Evolutionary conservation across 2,329 filamentous ascomycete genomes (phyloP).

Genomic region (Ceratocystis harringtonii): DNA sequence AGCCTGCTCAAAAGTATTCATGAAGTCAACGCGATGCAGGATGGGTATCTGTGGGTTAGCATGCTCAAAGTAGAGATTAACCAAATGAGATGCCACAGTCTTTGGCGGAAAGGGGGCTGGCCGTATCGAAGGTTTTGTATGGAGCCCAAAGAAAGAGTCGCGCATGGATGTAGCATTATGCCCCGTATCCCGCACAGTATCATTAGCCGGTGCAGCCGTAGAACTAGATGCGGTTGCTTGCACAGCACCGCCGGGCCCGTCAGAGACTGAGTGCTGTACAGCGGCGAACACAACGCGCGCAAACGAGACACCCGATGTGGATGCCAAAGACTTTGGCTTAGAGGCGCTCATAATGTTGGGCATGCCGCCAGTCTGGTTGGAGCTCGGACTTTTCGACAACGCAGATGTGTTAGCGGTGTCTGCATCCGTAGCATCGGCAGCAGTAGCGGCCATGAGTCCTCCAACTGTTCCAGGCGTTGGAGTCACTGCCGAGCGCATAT

Average conservation of each 20-base stretch:
- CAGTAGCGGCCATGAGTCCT: neutral
- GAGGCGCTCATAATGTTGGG: conserved; percentile 63
- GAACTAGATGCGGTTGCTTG: conserved; percentile 20
- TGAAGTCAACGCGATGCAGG: conserved; percentile 76
- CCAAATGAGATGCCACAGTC: conserved; percentile 56
- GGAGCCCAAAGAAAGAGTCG: conserved; percentile 93
- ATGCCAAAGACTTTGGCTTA: conserved; percentile 68
- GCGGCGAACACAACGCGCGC: conserved; percentile 87
- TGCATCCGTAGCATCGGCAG: neutral
- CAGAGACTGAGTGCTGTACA: conserved; percentile 56
- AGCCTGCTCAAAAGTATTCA: conserved; percentile 69
- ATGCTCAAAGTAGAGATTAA: conserved; percentile 83
- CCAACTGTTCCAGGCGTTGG: neutral
- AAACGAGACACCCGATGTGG: conserved; percentile 84
- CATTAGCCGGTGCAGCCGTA: conserved; percentile 15
- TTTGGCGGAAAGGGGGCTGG: conserved; percentile 71
- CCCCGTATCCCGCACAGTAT: conserved; percentile 22
- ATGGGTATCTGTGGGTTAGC: conserved; percentile 94
- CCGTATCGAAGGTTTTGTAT: conserved; percentile 76
- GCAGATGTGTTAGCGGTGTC: neutral
- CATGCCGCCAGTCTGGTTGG: conserved; percentile 34
- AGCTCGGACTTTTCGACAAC: neutral
- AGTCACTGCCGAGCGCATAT: conserved; percentile 11
- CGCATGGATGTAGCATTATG: conserved; percentile 55
- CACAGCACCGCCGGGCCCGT: conserved; percentile 23